Evolutionary conservation across 2,329 filamentous ascomycete genomes (phyloP).

Genomic region (Clarireedia homoeocarpa): DNA sequence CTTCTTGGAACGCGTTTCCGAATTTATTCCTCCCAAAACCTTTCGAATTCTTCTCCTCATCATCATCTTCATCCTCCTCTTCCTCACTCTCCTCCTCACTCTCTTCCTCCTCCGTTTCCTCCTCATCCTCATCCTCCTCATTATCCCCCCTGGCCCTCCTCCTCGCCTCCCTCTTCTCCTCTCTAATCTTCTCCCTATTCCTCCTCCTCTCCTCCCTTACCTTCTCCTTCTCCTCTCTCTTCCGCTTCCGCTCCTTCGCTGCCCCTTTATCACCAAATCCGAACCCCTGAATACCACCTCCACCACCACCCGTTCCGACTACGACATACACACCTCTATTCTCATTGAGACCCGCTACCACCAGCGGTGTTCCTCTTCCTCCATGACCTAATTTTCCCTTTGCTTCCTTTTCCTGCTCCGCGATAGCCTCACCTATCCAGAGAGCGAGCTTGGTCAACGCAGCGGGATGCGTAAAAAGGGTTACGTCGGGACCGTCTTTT

Average conservation of each 20-base stretch:
- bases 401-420: conserved; percentile 75
- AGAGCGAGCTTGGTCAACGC: conserved; percentile 88
- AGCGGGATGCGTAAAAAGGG: conserved; percentile 87
- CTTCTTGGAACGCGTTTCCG: conserved; percentile 91
- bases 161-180: conserved; percentile 53
- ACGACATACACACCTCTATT: conserved; percentile 81
- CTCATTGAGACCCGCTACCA: conserved; percentile 86
- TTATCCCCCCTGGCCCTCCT: conserved; percentile 39
- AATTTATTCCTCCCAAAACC: conserved; percentile 82
- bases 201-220: conserved; percentile 51
- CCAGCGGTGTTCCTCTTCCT: conserved; percentile 71
- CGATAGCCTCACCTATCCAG: conserved; percentile 89
- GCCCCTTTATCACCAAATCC: conserved; percentile 61
- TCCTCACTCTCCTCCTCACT: conserved; percentile 39
- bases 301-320: conserved; percentile 83
- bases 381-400: conserved; percentile 63
- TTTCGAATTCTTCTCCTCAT: conserved; percentile 45
- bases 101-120: conserved; percentile 45
- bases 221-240: conserved; percentile 54
- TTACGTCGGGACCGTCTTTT: conserved; percentile 85
- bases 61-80: conserved; percentile 41
- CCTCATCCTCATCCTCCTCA: conserved; percentile 37
- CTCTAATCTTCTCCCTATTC: conserved; percentile 49
- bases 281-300: conserved; percentile 55
- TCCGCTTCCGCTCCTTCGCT: conserved; percentile 54